Percentiles rank a stretch among this genome's conserved stretches.
Conservation (phyloP, 345 rosid genomes). For the Aquilaria malaccensis region DNA sequence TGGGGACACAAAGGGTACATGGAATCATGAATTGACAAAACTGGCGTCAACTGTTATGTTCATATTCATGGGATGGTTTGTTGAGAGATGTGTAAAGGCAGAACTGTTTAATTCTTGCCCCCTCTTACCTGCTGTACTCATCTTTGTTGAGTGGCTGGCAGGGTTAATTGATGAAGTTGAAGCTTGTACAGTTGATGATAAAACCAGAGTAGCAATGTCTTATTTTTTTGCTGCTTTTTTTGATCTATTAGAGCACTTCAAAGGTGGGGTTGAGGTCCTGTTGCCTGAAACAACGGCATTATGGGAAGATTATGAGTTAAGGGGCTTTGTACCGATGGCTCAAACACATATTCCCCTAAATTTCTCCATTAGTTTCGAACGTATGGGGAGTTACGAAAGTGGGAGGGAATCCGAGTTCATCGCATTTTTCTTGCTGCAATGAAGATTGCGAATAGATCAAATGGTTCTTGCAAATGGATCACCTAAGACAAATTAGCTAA, state of each 20-base stretch:
- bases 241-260: slow-evolving; percentile 39
- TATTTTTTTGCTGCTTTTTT: slow-evolving; percentile 50
- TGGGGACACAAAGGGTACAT: slow-evolving; percentile 15
- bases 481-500: slow-evolving; percentile 28
- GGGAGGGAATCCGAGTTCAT: slow-evolving; percentile 40
- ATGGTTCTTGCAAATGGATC: slow-evolving; percentile 46
- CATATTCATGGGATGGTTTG: slow-evolving; percentile 61
- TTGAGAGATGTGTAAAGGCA: slow-evolving; percentile 52
- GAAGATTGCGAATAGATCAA: slow-evolving; percentile 48
- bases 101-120: slow-evolving; percentile 40
- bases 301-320: slow-evolving; percentile 90
- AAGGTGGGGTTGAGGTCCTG: slow-evolving; percentile 12
- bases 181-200: slow-evolving; percentile 34
- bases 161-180: slow-evolving; percentile 35
- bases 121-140: slow-evolving; percentile 64
- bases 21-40: slow-evolving; percentile 25
- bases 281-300: slow-evolving; percentile 33
- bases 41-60: slow-evolving; percentile 37
- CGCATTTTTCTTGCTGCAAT: slow-evolving; percentile 53
- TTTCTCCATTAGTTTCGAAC: slow-evolving; percentile 43
- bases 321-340: slow-evolving; percentile 66
- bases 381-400: slow-evolving; percentile 30
- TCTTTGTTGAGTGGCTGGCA: slow-evolving; percentile 70
- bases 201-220: slow-evolving; percentile 36
- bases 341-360: slow-evolving; percentile 34